Base-by-base conservation (phyloP, 805 yeast genomes). In the Sugiyamaella lignohabitans region DNA sequence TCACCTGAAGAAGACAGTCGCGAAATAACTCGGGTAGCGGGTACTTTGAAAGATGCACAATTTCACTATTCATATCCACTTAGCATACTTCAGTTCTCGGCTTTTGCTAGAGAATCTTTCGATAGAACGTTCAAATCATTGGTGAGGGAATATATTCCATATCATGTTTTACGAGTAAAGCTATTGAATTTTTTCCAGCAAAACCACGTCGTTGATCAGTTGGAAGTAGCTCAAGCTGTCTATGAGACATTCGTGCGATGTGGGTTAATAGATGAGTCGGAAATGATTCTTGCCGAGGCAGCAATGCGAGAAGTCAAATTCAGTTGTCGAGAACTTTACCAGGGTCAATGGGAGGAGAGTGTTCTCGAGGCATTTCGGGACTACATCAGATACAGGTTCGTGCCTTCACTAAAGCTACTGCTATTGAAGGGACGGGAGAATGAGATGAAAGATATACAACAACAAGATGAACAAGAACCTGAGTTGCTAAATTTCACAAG, bases 251-350 rank as follows among this genome's bases (percentile, higher is more conserved):
- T 59, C 35, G 23, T 35, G 17, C 45, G 35, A 8, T 22, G 53
- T n/a, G 63, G 65, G 4, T 46, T 59, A 8, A 48, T 36, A 4
- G 51, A 53, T 22, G 61, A 53, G 34, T 40, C 51, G 20, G 54
- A 53, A 42, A 23, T 38, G 21, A 43, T 46, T 14, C 43, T 61
- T 35, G 55, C 61, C 1, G 42, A 38, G 19, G 34, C 34, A 3
- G 32, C 60, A 5, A 54, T 53, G n/a, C 34, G 3, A 2, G 53
- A 45, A 11, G 50, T 59, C 24, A 21, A 40, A 5, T n/a, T 23
- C 6, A 47, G 49, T 27, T 43, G 60, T n/a, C 11, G 19, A 5
- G 30, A 35, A 6, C 19, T 30, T 3, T 56, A 43, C 46, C 32
- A 46, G 14, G 46, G 46, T 2, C 30, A 6, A 16, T 57, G 59